Percentiles rank a stretch among this genome's conserved stretches.
These are phyloP conservation scores for Lactifluus hygrophoroides DNA, from an alignment of 768 basidiomycete genomes.

Conservation along the genomic window DNA sequence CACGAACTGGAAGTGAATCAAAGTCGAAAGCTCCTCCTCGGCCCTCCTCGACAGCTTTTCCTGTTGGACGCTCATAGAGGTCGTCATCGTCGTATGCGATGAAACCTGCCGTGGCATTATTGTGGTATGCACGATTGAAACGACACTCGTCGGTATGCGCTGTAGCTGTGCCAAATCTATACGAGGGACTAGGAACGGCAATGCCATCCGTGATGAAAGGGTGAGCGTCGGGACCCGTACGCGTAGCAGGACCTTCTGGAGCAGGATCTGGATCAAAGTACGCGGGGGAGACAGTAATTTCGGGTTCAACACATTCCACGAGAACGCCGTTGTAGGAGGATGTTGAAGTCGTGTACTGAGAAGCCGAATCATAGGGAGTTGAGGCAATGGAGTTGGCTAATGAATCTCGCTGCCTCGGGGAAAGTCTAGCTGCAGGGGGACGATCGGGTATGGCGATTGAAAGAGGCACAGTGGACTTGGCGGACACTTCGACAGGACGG, in stretches of 20 bases:
- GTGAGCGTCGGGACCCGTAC: slow-evolving; percentile 29
- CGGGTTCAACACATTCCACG: slow-evolving; percentile 8
- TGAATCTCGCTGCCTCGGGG: slow-evolving; percentile 9
- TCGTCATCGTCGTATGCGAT: slow-evolving; percentile 27
- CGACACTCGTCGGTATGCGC: slow-evolving; percentile 19
- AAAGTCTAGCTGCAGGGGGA: neutral
- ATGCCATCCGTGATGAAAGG: slow-evolving; percentile 19
- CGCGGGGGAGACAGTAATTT: slow-evolving; percentile 33
- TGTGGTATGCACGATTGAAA: slow-evolving; percentile 18
- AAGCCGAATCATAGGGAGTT: slow-evolving; percentile 11
- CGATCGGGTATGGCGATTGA: slow-evolving; percentile 9
- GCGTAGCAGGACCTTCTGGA: slow-evolving; percentile 38
- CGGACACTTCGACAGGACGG: neutral
- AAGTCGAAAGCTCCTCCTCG: slow-evolving; percentile 28
- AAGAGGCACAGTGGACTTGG: neutral
- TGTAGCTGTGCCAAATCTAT: slow-evolving; percentile 13
- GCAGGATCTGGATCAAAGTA: slow-evolving; percentile 37
- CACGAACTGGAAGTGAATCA: slow-evolving; percentile 28
- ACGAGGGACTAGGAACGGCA: slow-evolving; percentile 8
- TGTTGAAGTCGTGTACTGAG: slow-evolving; percentile 8
- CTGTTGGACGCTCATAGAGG: slow-evolving; percentile 7
- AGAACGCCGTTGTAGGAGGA: slow-evolving; percentile 10
- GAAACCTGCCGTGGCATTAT: slow-evolving; percentile 26
- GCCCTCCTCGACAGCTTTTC: slow-evolving; percentile 13
- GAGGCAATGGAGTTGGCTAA: slow-evolving; percentile 9